Base-by-base conservation (phyloP, 495 filamentous ascomycete species). In the Penicillium silybi region DNA sequence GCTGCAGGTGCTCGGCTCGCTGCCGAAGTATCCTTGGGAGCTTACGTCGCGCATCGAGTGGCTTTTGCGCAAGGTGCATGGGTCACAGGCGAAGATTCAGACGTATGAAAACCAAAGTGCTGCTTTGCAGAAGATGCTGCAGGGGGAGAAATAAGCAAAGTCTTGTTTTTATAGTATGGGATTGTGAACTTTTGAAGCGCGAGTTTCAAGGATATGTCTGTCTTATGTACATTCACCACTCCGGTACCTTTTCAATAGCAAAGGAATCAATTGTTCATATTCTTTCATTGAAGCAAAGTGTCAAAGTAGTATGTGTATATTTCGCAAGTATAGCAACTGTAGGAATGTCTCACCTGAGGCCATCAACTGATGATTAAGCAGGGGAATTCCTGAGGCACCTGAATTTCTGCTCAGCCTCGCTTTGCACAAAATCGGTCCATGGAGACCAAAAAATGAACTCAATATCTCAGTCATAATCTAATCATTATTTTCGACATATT, bases 1-100 rank as follows among this genome's bases (percentile, higher is more conserved):
- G 68, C 71, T 98, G 44, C 76, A 72, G 52, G 56, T 86, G 41
- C 68, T 97, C 8, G 76, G 71, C 8, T 82, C 70, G 0, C 57
- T 90, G 50, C 82, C 81, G 2, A 83, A 76, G 26, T 76, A 85
- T 58, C 87, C 88, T 4, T 62, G 67, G 48, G 81, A 91, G 69
- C 64, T 86, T 15, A 68, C 63, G 0, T 71, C 72, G 4, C 71
- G 93, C 54, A 73, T 88, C 2, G 64, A 77, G 48, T 98, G 85
- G 72, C 69, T 98, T 49, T 58, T 93, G 41, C 66, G 57, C 16
- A 97, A 92, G 74, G 48, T 96, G 34, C 72, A 80, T 53, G 69
- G 52, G 27, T 81, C 87, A 48, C 93, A 98, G 73, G 67, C 61
- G 45, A 93, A 89, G 75, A 80, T 98, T 37, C 77, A 83, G 50